Base-by-base conservation (phyloP, 805 yeast genomes). In the Wickerhamomyces rabaulensis region DNA sequence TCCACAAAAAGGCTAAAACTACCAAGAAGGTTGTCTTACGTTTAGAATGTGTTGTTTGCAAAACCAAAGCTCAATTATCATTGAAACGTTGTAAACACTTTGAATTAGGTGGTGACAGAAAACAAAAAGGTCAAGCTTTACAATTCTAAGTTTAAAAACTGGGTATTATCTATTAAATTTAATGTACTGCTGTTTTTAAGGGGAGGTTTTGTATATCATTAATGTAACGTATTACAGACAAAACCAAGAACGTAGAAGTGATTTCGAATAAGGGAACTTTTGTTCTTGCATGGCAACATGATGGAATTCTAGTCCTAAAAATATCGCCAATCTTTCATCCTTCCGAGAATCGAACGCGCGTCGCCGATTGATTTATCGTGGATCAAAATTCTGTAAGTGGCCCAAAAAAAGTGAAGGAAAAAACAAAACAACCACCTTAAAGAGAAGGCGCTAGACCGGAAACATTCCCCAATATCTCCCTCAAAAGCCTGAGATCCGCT, bases 51-150 rank as follows among this genome's bases (percentile, higher is more conserved):
- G 89, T 91, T 67, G 81, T 75, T 67, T 94, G 99, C 81, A 94
- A 94, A 90, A 87, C 97, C 80, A 94, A 90, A 87, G 85, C 95
- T 69, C 99, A 94, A 83, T 82, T 94, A 65, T 73, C 96, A 55
- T 83, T 94, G 77, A 94, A 94, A 94, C 89, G 99, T 84, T 94
- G 98, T 86, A 94, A 94, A 94, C 99, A 94, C 82, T 94, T 94
- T 78, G 99, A 94, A 83, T 90, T 94, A 74, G 99, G 99, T 85
- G 99, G 99, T 83, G 99, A 94, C 84, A 94, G 87, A 88, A 94
- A 94, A 82, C 97, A 94, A 82, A 94, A 94, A 90, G 99, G 99
- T 78, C 97, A 89, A 80, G 99, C 99, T 77, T 85, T 94, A 78
- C 99, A 94, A 84, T 94, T 94, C 79, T 94, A 86, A 86, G 76